Evolutionary conservation across 2,329 filamentous ascomycete species (phyloP).

Genomic region (Fusarium sp.): DNA sequence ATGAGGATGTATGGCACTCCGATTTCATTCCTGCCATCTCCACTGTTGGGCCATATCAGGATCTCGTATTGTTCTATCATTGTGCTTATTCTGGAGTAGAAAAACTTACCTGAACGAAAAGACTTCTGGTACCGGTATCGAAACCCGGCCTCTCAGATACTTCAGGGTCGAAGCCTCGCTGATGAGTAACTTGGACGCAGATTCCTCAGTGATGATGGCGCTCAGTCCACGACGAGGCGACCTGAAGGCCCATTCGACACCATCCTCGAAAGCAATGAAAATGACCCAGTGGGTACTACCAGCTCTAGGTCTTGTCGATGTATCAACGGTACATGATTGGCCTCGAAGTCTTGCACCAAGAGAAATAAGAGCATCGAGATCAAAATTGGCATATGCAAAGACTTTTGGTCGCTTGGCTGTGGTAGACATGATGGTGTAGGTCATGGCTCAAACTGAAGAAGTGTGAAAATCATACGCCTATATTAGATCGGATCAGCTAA

Average conservation of each 20-base stretch:
- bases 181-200: neutral
- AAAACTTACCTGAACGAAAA: neutral
- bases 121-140: neutral
- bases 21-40: accelerated
- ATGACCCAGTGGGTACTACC: neutral
- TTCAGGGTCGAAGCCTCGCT: neutral
- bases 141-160: neutral
- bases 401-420: neutral
- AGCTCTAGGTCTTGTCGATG: neutral
- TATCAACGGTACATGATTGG: neutral
- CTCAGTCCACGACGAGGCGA: neutral
- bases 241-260: neutral
- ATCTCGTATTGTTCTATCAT: neutral
- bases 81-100: neutral
- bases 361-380: neutral
- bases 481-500: neutral
- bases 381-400: neutral
- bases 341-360: accelerated
- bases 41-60: neutral
- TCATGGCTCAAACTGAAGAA: neutral
- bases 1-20: neutral
- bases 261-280: neutral
- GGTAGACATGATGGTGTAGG: neutral
- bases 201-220: neutral
- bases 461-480: too few relatives aligned